A percentile compares a stretch with the other conserved stretches of the same genome.
Conservation (phyloP, 2,329 filamentous ascomycete species). For the Fusarium cicatricum region DNA sequence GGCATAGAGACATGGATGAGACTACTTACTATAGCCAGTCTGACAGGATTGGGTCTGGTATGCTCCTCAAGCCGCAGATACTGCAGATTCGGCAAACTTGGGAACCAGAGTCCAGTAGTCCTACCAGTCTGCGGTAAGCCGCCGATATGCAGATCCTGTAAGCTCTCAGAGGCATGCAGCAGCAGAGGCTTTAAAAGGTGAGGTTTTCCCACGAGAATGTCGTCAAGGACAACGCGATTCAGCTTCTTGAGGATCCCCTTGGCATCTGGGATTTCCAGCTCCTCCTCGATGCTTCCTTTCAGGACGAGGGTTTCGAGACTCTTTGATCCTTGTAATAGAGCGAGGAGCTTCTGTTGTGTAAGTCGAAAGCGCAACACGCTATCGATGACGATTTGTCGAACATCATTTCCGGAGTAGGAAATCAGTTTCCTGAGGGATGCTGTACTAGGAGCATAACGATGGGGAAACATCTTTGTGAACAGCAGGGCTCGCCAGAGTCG, state of each 20-base stretch:
- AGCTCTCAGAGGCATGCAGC: slow-evolving; percentile 27
- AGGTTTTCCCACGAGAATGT: slow-evolving; percentile 26
- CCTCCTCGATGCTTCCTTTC: slow-evolving; percentile 27
- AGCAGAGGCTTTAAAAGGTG: slow-evolving; percentile 33
- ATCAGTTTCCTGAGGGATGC: slow-evolving; percentile 43
- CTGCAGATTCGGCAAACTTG: slow-evolving; percentile 42
- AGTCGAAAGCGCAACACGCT: slow-evolving; percentile 41
- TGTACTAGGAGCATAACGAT: slow-evolving; percentile 36
- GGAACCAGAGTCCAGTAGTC: slow-evolving; percentile 19
- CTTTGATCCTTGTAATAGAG: slow-evolving; percentile 38
- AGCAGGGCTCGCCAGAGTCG: slow-evolving; percentile 45
- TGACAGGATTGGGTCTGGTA: slow-evolving; percentile 23
- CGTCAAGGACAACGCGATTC: slow-evolving; percentile 32
- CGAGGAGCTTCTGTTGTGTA: slow-evolving; percentile 42
- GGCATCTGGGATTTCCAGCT: slow-evolving; percentile 33
- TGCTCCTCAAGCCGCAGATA: slow-evolving; percentile 42
- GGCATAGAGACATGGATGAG: neutral
- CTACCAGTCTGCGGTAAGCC: slow-evolving; percentile 29
- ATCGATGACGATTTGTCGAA: slow-evolving; percentile 42
- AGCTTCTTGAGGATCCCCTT: slow-evolving; percentile 31
- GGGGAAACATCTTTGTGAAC: slow-evolving; percentile 37
- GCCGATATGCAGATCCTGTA: slow-evolving; percentile 39
- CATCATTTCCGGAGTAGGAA: slow-evolving; percentile 44
- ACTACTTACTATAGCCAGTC: slow-evolving; percentile 34
- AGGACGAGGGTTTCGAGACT: slow-evolving; percentile 40